Evolutionary conservation across 768 basidiomycete genomes (phyloP).

Genomic region (Auricularia auricula-judae): DNA sequence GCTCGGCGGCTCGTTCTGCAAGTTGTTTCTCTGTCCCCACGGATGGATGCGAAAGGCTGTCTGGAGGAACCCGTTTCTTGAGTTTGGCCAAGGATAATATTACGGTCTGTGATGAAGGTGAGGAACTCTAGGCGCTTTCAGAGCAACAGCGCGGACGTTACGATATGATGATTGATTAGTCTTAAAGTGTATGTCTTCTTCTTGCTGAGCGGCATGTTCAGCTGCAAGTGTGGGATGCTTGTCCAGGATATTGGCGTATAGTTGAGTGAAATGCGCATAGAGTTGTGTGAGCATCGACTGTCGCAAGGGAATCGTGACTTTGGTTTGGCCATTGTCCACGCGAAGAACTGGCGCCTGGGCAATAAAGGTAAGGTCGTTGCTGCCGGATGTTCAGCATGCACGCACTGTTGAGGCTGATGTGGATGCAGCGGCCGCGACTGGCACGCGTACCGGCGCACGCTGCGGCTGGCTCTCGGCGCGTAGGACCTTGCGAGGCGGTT

Average conservation of each 20-base stretch:
- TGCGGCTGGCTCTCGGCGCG: background rate
- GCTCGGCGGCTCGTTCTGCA: constrained; percentile 40
- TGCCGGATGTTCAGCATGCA: background rate
- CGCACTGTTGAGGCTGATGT: constrained; percentile 6
- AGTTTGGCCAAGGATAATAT: constrained; percentile 41
- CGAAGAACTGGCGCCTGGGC: constrained; percentile 60
- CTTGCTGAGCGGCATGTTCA: constrained; percentile 73
- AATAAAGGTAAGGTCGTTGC: background rate
- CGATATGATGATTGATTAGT: constrained; percentile 75
- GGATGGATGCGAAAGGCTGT: constrained; percentile 49
- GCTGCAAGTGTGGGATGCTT: constrained; percentile 51
- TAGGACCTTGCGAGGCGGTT: constrained; percentile 1
- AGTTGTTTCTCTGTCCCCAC: constrained; percentile 69
- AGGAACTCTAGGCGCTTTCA: constrained; percentile 8
- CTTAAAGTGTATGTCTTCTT: constrained; percentile 65
- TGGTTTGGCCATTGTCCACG: constrained; percentile 57
- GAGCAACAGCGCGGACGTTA: constrained; percentile 38
- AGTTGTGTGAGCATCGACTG: constrained; percentile 72
- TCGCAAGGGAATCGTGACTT: constrained; percentile 60
- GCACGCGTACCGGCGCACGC: constrained; percentile 26
- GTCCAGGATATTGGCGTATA: constrained; percentile 50
- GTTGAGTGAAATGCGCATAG: constrained; percentile 56
- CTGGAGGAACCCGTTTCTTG: constrained; percentile 45
- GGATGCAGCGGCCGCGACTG: constrained; percentile 9
- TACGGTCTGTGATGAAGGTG: constrained; percentile 28